Conservation (phyloP, 306 rosid genomes). For the Pueraria montana region DNA sequence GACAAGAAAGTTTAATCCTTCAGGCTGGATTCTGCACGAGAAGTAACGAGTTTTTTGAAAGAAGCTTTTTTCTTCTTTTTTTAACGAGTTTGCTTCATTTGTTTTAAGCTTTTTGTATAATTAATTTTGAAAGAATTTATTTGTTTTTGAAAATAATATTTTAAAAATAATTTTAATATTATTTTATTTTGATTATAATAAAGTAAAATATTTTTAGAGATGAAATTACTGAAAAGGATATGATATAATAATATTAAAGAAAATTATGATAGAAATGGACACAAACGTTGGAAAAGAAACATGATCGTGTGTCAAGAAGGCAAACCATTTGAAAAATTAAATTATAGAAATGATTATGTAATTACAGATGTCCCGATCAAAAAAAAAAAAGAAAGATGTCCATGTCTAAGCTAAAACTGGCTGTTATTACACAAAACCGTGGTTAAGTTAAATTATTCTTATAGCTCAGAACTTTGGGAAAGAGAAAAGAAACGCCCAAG, state of each 20-base stretch:
- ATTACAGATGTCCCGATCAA: neutral
- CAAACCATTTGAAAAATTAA: neutral
- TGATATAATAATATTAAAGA: neutral
- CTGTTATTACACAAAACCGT: neutral
- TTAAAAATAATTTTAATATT: neutral
- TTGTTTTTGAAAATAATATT: neutral
- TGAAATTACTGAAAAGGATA: neutral
- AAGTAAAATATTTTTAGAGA: neutral
- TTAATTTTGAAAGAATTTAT: neutral
- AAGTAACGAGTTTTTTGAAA: no score
- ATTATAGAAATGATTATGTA: neutral
- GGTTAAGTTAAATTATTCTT: neutral
- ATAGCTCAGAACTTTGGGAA: neutral
- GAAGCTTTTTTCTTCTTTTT: no score
- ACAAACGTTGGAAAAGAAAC: neutral
- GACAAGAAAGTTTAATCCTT: neutral
- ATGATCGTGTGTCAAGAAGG: neutral
- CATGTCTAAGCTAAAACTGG: neutral
- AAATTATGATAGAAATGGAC: neutral
- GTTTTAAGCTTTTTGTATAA: neutral
- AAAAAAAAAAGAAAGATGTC: no score
- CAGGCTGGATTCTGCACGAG: neutral
- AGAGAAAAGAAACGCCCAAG: neutral
- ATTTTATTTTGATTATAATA: neutral
- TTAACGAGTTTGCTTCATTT: neutral